Evolutionary conservation across 2,329 filamentous ascomycete genomes (phyloP).

Genomic region (Trichothecium sympodiale): DNA sequence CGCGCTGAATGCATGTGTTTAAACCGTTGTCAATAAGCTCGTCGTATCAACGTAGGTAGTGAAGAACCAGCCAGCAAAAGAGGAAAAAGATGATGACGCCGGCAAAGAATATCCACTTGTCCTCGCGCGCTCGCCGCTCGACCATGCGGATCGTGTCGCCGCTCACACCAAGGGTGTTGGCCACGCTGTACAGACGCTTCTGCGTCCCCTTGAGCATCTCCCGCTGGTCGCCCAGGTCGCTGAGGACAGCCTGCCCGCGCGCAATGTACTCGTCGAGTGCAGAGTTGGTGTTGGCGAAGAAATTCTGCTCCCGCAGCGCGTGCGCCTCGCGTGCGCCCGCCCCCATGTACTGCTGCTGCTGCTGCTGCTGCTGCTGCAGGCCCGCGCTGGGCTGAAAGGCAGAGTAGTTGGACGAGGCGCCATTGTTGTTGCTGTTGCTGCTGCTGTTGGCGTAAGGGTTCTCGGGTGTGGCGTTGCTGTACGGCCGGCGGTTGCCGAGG

Average conservation of each 20-base stretch:
- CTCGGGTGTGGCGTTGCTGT: constrained; percentile 64
- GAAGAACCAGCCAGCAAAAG: constrained; percentile 87
- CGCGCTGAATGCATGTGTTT: too few relatives aligned
- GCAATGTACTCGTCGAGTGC: constrained; percentile 93
- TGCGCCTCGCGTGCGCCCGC: constrained; percentile 67
- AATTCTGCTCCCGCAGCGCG: constrained; percentile 79
- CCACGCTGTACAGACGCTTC: constrained; percentile 79
- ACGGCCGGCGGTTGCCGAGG: constrained; percentile 65
- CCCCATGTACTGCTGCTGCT: constrained; percentile 29
- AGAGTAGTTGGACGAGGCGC: background rate
- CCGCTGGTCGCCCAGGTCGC: constrained; percentile 77
- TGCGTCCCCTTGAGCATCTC: constrained; percentile 96
- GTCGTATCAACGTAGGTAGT: constrained; percentile 58
- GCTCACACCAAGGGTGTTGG: constrained; percentile 85
- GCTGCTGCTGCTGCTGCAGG: background rate
- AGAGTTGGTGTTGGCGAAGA: constrained; percentile 70
- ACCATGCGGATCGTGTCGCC: constrained; percentile 97
- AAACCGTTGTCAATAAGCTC: too few relatives aligned
- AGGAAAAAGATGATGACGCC: constrained; percentile 78
- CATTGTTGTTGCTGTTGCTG: constrained; percentile 36
- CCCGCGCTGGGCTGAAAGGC: background rate
- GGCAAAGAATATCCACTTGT: constrained; percentile 95
- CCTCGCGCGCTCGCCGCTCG: constrained; percentile 79
- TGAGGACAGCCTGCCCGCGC: constrained; percentile 77
- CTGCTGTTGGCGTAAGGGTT: constrained; percentile 57